A percentile compares a stretch with the other conserved stretches of the same genome.
phyloP scores from a whole-genome alignment of 495 filamentous ascomycete species.

The Wilcoxina mikolae region DNA sequence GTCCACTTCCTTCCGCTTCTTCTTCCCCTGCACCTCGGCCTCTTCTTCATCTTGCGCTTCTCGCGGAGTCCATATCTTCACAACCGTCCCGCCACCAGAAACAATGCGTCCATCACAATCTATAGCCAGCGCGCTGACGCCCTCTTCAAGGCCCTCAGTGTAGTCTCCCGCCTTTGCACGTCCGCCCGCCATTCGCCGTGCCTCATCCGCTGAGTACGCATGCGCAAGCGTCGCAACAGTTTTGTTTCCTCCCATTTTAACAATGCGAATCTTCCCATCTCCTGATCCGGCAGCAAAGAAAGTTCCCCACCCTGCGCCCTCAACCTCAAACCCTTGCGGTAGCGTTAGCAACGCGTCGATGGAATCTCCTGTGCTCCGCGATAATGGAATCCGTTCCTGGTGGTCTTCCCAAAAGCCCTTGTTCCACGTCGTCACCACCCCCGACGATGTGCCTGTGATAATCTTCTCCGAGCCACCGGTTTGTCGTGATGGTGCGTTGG shows the following conservation, averaged over 20 bases:
- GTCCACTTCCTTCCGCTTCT: slow-evolving; percentile 11
- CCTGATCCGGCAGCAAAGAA: slow-evolving; percentile 18
- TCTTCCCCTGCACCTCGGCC: slow-evolving; percentile 6
- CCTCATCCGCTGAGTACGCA: slow-evolving; percentile 18
- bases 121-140: slow-evolving; percentile 20
- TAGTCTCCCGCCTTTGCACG: slow-evolving; percentile 7
- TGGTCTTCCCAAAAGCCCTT: slow-evolving; percentile 88
- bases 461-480: slow-evolving; percentile 59
- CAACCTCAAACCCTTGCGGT: slow-evolving; percentile 13
- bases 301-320: slow-evolving; percentile 9
- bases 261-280: slow-evolving; percentile 23
- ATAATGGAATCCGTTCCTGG: slow-evolving; percentile 66
- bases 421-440: slow-evolving; percentile 84
- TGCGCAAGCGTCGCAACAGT: slow-evolving; percentile 21
- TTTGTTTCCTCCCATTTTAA: slow-evolving; percentile 22
- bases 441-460: slow-evolving; percentile 60
- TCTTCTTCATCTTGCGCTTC: slow-evolving; percentile 6
- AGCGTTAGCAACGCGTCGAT: slow-evolving; percentile 20
- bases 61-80: slow-evolving; percentile 19
- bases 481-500: slow-evolving; percentile 42
- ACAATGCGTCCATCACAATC: slow-evolving; percentile 20
- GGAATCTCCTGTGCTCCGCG: slow-evolving; percentile 20
- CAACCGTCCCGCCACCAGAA: slow-evolving; percentile 13
- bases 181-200: neutral
- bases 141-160: slow-evolving; percentile 12